Evolutionary conservation across 306 rosid genomes (phyloP), one percentile per base, ranked within the genome.

Genomic region (Biancaea sappan): DNA sequence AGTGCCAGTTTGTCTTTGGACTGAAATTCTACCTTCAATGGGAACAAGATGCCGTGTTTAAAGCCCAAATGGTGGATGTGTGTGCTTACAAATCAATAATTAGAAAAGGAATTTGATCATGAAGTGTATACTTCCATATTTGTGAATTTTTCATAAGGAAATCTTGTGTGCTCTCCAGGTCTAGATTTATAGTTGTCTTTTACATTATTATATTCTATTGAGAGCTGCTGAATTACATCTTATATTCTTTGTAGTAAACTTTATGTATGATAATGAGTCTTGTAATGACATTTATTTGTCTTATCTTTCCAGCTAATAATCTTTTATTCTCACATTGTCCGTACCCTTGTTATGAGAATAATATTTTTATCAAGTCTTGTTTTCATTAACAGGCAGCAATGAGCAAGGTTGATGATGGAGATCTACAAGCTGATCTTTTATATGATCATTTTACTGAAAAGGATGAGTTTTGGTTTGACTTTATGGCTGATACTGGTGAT

Each of bases 401-500:
- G 99, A 84, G 77, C 87, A 89, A 80, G 91, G 86, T 68, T 79
- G 82, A 80, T 16, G 87, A 88, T 35, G 96, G 89, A 80, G 88
- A 77, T 72, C 73, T 79, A 62, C 84, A 87, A 58, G 84, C 71
- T 48, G 99, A 90, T 73, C 82, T 92, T 79, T 67, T 94, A 38
- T 94, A 86, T 74, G 88, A 83, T 77, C 94, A 94, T 79, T 87
- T 92, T 67, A 76, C 80, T 56, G 93, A 87, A 79, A 88, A 81
- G 86, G 92, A 90, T 56, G 98, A 87, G 54, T 79, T 94, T 35
- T 94, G 99, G 99, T 94, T 94, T 83, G 99, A 94, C 83, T 94
- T 94, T 83, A 92, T 94, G 99, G 99, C 99, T 80, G 99, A 94
- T 85, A 94, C 99, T 28, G 99, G 99, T 31, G 99, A 94, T 63